Base-by-base conservation (phyloP, 371 early-diverging fungal species). In the Haplosporangium sp. region DNA sequence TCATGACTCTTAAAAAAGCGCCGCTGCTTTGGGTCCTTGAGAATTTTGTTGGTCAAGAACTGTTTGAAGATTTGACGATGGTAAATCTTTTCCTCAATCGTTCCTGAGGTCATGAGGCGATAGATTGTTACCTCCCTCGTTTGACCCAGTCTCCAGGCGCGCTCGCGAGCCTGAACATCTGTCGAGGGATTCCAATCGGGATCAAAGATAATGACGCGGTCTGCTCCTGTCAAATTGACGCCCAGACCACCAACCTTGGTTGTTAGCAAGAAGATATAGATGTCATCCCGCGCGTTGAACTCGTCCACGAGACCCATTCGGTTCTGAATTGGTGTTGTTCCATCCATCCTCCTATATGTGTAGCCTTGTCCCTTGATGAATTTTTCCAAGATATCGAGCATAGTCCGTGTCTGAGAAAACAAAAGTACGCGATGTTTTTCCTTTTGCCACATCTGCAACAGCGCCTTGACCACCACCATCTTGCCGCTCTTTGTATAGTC, bases 161-260 rank as follows among this genome's bases (percentile, higher is more conserved):
- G 91, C 83, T 99, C 98, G 58, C 97, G 87, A 5, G 99, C 99
- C 76, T 99, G 99, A 43, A 92, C 87, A 83, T 99, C 99, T 11
- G 95, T 95, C 2, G 97, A 95, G 6, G 99, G 99, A 74, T 99
- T 99, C 99, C 99, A 99, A 76, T 98, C 99, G 2, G 99, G 99
- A 87, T 99, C 99, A 86, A 88, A 99, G 40, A 99, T 90, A n/a
- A 99, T 91, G 5, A 99, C 95, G 6, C 98, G 89, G 77, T 97
- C 89, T 0, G 99, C 99, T 0, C 97, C 96, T 2, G 95, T 96
- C 56, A 99, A 84, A 72, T 99, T 99, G 46, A 99, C 86, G 0
- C 99, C 99, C 16, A 99, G 83, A 0, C 99, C 99, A 18, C 99
- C 99, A 3, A 97, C 98, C 69, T 94, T 95, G 46, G 99, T 99